Conservation (phyloP, 768 basidiomycete genomes). For the Auriscalpium orientale region DNA sequence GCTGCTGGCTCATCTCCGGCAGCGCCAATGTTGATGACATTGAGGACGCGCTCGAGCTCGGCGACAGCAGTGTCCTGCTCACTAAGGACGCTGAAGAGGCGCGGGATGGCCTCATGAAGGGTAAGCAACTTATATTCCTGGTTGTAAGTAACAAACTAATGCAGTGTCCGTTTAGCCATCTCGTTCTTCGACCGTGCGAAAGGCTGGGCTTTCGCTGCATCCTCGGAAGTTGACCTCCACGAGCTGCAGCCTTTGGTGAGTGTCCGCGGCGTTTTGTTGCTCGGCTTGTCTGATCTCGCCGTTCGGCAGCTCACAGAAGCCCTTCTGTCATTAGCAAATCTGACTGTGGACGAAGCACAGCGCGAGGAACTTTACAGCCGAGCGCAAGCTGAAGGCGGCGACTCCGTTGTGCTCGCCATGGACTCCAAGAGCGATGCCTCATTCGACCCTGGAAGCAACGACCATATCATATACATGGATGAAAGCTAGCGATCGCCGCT, state of each 20-base stretch:
- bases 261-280: not conserved
- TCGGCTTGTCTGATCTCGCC: not conserved
- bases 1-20: constrained; percentile 52
- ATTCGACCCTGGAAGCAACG: not conserved
- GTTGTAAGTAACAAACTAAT: constrained; percentile 14
- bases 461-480: constrained; percentile 12
- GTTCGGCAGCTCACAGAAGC: constrained; percentile 42
- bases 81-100: constrained; percentile 49
- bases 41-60: constrained; percentile 44
- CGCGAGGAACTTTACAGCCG: constrained; percentile 46
- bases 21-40: constrained; percentile 46
- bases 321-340: constrained; percentile 49
- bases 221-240: constrained; percentile 1
- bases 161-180: constrained; percentile 15
- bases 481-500: constrained; percentile 6
- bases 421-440: not conserved
- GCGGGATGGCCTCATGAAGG: constrained; percentile 40
- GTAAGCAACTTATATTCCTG: constrained; percentile 30
- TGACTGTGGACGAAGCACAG: constrained; percentile 39
- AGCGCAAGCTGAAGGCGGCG: constrained; percentile 42
- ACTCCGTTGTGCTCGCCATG: constrained; percentile 26
- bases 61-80: constrained; percentile 29
- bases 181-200: constrained; percentile 28
- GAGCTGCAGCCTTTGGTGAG: constrained; percentile 18
- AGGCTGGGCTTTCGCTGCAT: constrained; percentile 13